These are phyloP conservation scores for Quercus phellos DNA, from an alignment of 331 rosid genomes.

Conservation along the genomic window DNA sequence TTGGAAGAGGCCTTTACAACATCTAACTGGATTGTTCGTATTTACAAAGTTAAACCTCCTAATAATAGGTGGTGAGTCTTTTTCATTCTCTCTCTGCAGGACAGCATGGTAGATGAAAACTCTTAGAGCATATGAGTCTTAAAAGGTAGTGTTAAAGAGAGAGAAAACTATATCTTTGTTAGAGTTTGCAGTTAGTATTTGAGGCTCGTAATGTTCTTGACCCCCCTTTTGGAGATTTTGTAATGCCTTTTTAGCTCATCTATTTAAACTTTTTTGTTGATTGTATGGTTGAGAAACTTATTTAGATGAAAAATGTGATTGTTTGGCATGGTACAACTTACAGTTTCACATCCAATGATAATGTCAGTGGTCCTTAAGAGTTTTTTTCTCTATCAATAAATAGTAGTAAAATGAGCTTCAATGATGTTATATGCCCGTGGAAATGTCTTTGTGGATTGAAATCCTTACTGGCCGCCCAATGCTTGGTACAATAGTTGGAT, in stretches of 20 bases:
- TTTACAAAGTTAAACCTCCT: constrained; percentile 97
- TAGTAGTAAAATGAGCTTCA: too few species aligned
- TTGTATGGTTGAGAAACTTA: constrained; percentile 12
- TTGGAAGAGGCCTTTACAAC: constrained; percentile 99
- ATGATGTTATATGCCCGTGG: too few species aligned
- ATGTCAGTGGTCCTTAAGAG: background rate
- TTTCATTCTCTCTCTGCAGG: constrained; percentile 26
- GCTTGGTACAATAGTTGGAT: background rate
- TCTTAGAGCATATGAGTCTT: constrained; percentile 30
- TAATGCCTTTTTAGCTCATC: background rate
- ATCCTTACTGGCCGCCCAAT: background rate
- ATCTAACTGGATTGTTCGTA: constrained; percentile 97
- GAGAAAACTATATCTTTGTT: constrained; percentile 29
- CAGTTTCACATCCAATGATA: background rate
- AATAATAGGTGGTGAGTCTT: constrained; percentile 80
- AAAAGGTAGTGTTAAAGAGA: constrained; percentile 32
- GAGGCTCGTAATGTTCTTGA: constrained; percentile 19
- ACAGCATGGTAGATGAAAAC: constrained; percentile 38
- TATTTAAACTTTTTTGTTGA: constrained; percentile 21
- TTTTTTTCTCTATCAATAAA: too few species aligned
- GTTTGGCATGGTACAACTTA: background rate
- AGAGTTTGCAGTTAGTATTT: constrained; percentile 34
- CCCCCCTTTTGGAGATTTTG: constrained; percentile 1
- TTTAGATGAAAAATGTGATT: background rate
- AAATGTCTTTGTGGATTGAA: background rate